Percentiles rank a stretch among this genome's conserved stretches.
phyloP scores from a whole-genome alignment of 352 stramenopile genomes.

The Phytophthora citricola region DNA sequence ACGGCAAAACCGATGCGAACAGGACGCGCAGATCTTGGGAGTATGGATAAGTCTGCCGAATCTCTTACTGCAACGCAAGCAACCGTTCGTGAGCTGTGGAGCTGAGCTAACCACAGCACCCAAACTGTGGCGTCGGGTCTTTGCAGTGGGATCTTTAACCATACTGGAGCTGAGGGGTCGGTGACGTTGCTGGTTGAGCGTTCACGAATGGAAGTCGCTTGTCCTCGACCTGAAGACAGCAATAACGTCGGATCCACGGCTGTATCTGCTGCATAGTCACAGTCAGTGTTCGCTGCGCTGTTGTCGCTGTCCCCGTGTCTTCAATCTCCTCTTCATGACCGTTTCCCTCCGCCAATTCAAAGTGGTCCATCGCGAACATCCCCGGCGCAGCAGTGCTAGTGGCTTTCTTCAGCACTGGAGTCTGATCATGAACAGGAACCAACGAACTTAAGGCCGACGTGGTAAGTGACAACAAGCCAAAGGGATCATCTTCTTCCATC shows the following conservation, averaged over 20 bases:
- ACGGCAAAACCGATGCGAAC: slow-evolving; percentile 54
- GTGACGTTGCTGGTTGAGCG: slow-evolving; percentile 30
- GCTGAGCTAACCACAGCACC: slow-evolving; percentile 19
- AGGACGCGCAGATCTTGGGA: slow-evolving; percentile 58
- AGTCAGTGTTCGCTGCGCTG: slow-evolving; percentile 22
- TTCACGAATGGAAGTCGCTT: slow-evolving; percentile 7
- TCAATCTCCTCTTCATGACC: slow-evolving; percentile 35
- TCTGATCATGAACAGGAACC: background rate
- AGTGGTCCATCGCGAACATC: slow-evolving; percentile 58
- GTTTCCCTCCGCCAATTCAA: slow-evolving; percentile 41
- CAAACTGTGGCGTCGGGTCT: slow-evolving; percentile 26
- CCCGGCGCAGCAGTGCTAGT: slow-evolving; percentile 32
- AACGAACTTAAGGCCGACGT: slow-evolving; percentile 53
- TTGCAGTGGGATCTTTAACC: slow-evolving; percentile 5
- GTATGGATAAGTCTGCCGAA: slow-evolving; percentile 54
- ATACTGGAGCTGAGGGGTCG: slow-evolving; percentile 28
- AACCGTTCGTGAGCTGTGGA: slow-evolving; percentile 28
- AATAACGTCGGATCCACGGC: slow-evolving; percentile 19
- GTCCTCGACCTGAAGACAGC: slow-evolving; percentile 3
- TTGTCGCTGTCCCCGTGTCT: slow-evolving; percentile 29
- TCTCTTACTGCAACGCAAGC: slow-evolving; percentile 49
- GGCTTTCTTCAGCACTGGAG: slow-evolving; percentile 2
- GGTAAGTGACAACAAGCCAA: slow-evolving; percentile 54
- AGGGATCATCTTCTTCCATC: slow-evolving; percentile 50
- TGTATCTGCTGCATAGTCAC: slow-evolving; percentile 29